A percentile compares a stretch with the other conserved stretches of the same genome.
Evolutionary conservation across 2,329 filamentous ascomycete species (phyloP).

Genomic region (Calonectria montana): DNA sequence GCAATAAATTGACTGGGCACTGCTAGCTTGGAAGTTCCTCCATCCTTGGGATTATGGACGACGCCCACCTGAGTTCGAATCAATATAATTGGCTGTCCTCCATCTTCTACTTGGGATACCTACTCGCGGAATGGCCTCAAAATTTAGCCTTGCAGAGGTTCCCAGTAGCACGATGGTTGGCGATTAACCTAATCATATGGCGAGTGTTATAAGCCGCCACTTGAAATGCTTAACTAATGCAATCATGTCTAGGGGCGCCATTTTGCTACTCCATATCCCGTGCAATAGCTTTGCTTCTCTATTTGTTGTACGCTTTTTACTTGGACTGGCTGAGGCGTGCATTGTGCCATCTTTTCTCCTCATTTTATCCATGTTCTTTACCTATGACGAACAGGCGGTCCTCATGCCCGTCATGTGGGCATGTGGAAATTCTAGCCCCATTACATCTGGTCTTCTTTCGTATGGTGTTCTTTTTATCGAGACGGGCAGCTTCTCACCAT

Average conservation of each 20-base stretch:
- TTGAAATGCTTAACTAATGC: neutral
- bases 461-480: neutral
- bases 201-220: neutral
- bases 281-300: neutral
- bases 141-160: neutral
- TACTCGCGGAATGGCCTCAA: neutral
- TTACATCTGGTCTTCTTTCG: neutral
- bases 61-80: neutral
- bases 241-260: neutral
- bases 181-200: neutral
- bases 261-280: neutral
- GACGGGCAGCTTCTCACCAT: neutral
- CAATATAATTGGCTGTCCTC: neutral
- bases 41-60: neutral
- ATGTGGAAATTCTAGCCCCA: neutral
- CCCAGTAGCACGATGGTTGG: neutral
- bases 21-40: neutral
- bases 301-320: neutral
- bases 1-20: neutral
- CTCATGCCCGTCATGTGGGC: neutral
- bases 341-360: neutral
- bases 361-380: neutral
- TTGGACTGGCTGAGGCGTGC: neutral
- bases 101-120: neutral
- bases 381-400: neutral